Conservation (phyloP, 2,329 filamentous ascomycete genomes). For the Trematosphaeria pertusa region DNA sequence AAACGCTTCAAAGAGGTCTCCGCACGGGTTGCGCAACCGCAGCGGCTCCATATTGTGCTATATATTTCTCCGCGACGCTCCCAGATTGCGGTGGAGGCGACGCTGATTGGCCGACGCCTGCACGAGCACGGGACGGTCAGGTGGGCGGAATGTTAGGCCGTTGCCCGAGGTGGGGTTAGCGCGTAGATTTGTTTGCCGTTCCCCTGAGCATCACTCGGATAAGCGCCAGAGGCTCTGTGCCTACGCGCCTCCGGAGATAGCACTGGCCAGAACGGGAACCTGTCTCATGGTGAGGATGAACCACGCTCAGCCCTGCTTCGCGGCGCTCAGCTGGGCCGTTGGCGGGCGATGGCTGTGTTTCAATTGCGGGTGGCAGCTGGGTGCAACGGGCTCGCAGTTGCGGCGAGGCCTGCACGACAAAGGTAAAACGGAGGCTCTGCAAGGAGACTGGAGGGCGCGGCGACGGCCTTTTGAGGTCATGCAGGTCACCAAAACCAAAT, state of each 20-base stretch:
- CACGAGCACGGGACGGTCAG: constrained; percentile 16
- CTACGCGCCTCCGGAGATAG: constrained; percentile 31
- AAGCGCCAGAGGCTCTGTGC: constrained; percentile 34
- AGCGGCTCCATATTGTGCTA: constrained; percentile 14
- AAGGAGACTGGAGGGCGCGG: constrained; percentile 34
- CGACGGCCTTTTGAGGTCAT: constrained; percentile 36
- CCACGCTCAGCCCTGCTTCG: constrained; percentile 27
- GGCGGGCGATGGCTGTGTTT: constrained; percentile 18
- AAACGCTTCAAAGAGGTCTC: constrained; percentile 7
- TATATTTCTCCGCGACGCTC: constrained; percentile 19
- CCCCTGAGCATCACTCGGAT: constrained; percentile 34
- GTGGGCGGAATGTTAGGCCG: constrained; percentile 18
- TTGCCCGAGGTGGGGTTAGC: constrained; percentile 33
- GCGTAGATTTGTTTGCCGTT: constrained; percentile 18
- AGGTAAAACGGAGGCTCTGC: constrained; percentile 29
- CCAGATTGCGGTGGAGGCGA: constrained; percentile 18
- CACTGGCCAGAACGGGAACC: constrained; percentile 28
- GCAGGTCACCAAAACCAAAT: constrained; percentile 41
- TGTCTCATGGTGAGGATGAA: constrained; percentile 20
- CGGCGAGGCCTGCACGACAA: constrained; percentile 27
- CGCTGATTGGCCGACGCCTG: constrained; percentile 25
- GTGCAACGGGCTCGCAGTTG: constrained; percentile 8
- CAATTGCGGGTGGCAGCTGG: constrained; percentile 19
- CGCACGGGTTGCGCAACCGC: constrained; percentile 18
- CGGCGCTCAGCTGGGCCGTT: constrained; percentile 22